Evolutionary conservation across 352 stramenopile genomes (phyloP).

Genomic region (Aphanomyces cochlioides): DNA sequence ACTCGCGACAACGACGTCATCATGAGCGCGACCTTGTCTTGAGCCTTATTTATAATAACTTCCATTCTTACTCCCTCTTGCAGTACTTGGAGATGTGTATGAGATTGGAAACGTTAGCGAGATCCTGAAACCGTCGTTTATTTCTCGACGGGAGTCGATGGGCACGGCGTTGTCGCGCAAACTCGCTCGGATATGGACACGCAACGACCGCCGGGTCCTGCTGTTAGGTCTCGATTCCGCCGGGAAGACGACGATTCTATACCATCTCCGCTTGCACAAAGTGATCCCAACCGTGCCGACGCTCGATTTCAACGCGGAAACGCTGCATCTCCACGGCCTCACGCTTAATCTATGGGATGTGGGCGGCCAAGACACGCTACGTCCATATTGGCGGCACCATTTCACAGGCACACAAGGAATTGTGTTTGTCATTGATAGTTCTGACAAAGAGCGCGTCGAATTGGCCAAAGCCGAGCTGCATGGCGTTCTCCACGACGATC

Average conservation of each 20-base stretch:
- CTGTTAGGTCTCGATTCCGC: constrained; percentile 71
- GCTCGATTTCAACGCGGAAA: constrained; percentile 80
- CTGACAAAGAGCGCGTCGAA: constrained; percentile 55
- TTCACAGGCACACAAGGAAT: constrained; percentile 83
- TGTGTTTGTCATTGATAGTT: constrained; percentile 81
- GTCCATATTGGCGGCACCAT: constrained; percentile 80
- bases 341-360: constrained; percentile 85
- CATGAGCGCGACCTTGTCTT: not conserved
- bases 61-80: too few relatives aligned
- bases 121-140: too few relatives aligned
- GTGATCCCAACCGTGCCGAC: constrained; percentile 75
- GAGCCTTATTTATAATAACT: too few relatives aligned
- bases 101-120: not conserved
- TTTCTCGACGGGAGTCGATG: constrained; percentile 36
- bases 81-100: not conserved
- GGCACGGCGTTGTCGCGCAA: constrained; percentile 63
- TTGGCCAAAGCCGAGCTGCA: constrained; percentile 70
- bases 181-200: constrained; percentile 65
- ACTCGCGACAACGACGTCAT: not conserved
- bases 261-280: constrained; percentile 72
- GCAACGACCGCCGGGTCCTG: constrained; percentile 69
- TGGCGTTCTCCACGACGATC: constrained; percentile 59
- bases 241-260: constrained; percentile 80
- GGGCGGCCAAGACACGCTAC: constrained; percentile 68
- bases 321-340: constrained; percentile 62